Evolutionary conservation across 768 basidiomycete species (phyloP).

Genomic region (Hortiboletus campestris): DNA sequence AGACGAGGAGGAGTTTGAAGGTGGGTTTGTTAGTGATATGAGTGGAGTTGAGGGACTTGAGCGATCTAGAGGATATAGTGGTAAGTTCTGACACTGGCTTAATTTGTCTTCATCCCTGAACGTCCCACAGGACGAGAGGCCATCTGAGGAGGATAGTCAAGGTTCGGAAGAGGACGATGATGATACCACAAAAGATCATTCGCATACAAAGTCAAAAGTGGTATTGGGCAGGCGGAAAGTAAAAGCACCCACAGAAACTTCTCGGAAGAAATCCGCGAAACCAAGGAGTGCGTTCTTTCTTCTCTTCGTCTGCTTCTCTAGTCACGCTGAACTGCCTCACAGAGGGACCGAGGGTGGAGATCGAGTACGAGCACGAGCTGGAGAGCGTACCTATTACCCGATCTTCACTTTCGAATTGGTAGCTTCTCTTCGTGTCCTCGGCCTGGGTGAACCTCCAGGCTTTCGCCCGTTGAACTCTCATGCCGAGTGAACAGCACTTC

Average conservation of each 20-base stretch:
- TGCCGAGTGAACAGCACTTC: neutral
- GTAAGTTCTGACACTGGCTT: constrained; percentile 39
- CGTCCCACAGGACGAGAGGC: constrained; percentile 31
- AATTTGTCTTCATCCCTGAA: constrained; percentile 19
- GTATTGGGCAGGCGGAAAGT: constrained; percentile 71
- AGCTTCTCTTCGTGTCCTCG: constrained; percentile 17
- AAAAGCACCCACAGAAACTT: constrained; percentile 38
- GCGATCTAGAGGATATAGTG: constrained; percentile 62
- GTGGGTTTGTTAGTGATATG: constrained; percentile 58
- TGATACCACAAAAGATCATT: constrained; percentile 37
- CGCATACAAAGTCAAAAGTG: constrained; percentile 39
- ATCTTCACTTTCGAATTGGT: constrained; percentile 55
- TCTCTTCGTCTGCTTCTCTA: neutral
- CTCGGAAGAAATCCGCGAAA: constrained; percentile 57
- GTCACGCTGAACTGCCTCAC: constrained; percentile 16
- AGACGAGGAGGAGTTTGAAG: constrained; percentile 45
- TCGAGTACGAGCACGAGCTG: constrained; percentile 95
- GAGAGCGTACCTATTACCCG: constrained; percentile 60
- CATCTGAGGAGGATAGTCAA: constrained; percentile 41
- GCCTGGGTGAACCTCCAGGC: neutral
- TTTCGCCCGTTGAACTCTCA: neutral
- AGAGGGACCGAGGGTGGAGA: constrained; percentile 84
- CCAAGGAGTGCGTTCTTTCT: constrained; percentile 52
- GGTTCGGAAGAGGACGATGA: constrained; percentile 41
- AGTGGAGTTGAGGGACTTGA: constrained; percentile 48